phyloP scores from a whole-genome alignment of 768 basidiomycete genomes.

The Naganishia kalamii region DNA sequence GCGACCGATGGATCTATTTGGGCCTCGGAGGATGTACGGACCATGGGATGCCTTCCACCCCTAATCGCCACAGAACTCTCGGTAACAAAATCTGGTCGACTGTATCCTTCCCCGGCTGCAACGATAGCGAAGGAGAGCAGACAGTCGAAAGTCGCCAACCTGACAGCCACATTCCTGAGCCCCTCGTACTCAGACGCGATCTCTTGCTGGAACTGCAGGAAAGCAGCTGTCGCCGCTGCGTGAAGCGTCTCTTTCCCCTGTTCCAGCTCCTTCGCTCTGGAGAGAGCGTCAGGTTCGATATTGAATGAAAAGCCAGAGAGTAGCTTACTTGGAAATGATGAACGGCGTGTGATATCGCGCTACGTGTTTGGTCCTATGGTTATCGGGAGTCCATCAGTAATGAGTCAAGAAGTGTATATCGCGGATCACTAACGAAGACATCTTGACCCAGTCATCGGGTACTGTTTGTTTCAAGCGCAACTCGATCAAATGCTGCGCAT shows the following conservation, averaged over 20 bases:
- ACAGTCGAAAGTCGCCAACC: constrained; percentile 76
- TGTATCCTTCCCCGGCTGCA: constrained; percentile 68
- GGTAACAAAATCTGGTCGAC: constrained; percentile 66
- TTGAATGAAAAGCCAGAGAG: not conserved
- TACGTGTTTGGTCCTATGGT: constrained; percentile 56
- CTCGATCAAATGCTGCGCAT: constrained; percentile 64
- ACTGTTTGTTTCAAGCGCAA: constrained; percentile 54
- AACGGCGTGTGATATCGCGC: constrained; percentile 72
- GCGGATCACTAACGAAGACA: constrained; percentile 49
- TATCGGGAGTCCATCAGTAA: constrained; percentile 46
- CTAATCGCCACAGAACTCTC: constrained; percentile 62
- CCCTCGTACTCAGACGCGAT: constrained; percentile 66
- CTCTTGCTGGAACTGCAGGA: constrained; percentile 61
- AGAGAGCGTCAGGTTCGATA: not conserved
- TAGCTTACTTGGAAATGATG: constrained; percentile 37
- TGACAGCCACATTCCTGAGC: constrained; percentile 68
- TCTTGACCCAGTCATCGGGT: constrained; percentile 47
- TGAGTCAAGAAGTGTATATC: not conserved
- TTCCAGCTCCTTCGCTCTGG: constrained; percentile 63
- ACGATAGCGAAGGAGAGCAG: constrained; percentile 75
- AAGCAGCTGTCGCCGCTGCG: constrained; percentile 55
- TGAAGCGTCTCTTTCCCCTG: constrained; percentile 68
- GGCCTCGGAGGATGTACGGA: constrained; percentile 8
- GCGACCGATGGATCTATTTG: not conserved
- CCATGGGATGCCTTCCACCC: constrained; percentile 88